A percentile compares a stretch with the other conserved stretches of the same genome.
Conservation (phyloP, 2,329 filamentous ascomycete genomes). For the Pseudocercospora eumusae region DNA sequence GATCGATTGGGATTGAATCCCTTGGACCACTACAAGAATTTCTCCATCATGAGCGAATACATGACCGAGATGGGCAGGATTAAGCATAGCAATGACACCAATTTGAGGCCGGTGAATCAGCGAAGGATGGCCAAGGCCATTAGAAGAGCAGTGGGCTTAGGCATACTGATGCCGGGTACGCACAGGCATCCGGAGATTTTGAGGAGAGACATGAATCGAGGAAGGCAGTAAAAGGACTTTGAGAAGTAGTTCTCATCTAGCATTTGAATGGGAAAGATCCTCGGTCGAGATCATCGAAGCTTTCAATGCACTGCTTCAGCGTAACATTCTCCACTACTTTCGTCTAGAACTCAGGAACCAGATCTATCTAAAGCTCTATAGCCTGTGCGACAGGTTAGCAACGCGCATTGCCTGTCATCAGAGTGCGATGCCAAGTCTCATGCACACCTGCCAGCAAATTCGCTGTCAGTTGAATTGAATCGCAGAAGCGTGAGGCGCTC, state of each 20-base stretch:
- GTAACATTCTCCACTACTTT: no score
- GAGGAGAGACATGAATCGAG: slow-evolving; percentile 16
- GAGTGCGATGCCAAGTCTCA: no score
- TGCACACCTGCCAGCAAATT: no score
- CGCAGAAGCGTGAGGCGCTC: not conserved
- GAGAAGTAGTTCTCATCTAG: no score
- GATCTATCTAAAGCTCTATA: no score
- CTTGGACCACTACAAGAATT: slow-evolving; percentile 90
- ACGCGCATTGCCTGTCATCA: no score
- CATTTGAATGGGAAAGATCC: no score
- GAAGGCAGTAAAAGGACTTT: not conserved
- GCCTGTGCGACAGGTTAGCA: no score
- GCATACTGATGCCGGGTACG: slow-evolving; percentile 80
- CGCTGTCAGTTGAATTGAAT: not conserved
- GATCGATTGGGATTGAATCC: slow-evolving; percentile 80
- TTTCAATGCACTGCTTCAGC: no score
- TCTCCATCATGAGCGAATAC: slow-evolving; percentile 85
- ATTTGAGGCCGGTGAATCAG: slow-evolving; percentile 85
- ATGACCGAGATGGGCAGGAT: slow-evolving; percentile 84
- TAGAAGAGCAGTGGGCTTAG: slow-evolving; percentile 81
- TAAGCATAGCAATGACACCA: slow-evolving; percentile 71
- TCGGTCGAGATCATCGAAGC: no score
- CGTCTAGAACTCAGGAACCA: no score
- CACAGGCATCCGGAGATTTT: slow-evolving; percentile 86
- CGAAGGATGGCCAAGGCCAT: slow-evolving; percentile 91